These are phyloP conservation scores for Claviceps humidiphila DNA, from an alignment of 2,329 filamentous ascomycete species.

Conservation along the genomic window DNA sequence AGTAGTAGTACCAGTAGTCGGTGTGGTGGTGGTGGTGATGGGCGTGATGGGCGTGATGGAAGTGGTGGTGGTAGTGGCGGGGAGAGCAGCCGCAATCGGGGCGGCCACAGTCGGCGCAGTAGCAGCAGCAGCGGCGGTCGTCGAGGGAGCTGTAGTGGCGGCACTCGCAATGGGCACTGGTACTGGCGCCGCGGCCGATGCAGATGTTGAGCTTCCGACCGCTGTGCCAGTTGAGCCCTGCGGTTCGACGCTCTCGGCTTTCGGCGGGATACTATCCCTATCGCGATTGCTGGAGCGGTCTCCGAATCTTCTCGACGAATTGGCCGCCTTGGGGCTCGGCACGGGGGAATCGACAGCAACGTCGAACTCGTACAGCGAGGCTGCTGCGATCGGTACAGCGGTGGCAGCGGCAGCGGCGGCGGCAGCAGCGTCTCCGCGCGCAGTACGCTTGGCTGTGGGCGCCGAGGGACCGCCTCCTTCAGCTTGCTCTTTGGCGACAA, in stretches of 20 bases:
- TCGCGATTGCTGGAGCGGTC: conserved; percentile 26
- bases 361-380: conserved; percentile 32
- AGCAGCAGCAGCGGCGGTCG: background rate
- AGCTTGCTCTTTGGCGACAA: conserved; percentile 29
- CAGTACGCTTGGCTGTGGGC: conserved; percentile 11
- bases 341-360: conserved; percentile 31
- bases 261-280: conserved; percentile 40
- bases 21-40: too few relatives aligned
- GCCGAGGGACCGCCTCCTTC: conserved; percentile 15
- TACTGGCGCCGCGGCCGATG: background rate
- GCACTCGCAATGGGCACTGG: conserved; percentile 2
- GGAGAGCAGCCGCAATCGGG: too few relatives aligned
- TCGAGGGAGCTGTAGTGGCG: background rate
- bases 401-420: too few relatives aligned
- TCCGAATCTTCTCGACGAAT: conserved; percentile 22
- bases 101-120: background rate
- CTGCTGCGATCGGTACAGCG: conserved; percentile 5
- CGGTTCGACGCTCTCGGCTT: conserved; percentile 43
- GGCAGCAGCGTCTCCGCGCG: conserved; percentile 9
- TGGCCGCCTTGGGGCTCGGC: conserved; percentile 27
- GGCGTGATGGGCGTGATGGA: too few relatives aligned
- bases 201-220: background rate
- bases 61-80: too few relatives aligned
- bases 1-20: too few relatives aligned
- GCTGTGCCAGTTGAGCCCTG: conserved; percentile 22